phyloP scores from a whole-genome alignment of 495 filamentous ascomycete species.

The Neurospora cerealis region DNA sequence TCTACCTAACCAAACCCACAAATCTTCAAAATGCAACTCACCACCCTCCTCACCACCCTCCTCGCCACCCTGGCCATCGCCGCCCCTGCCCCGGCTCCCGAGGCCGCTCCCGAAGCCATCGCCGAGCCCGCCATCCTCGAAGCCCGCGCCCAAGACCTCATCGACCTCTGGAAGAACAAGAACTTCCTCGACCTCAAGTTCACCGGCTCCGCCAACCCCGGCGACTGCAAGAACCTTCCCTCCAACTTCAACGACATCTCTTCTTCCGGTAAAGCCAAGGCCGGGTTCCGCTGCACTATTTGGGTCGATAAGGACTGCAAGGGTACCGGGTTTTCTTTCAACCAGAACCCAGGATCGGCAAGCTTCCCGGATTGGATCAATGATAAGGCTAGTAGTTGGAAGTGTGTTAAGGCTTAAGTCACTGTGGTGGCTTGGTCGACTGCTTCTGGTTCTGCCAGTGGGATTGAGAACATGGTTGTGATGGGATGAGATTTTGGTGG shows the following conservation, averaged over 20 bases:
- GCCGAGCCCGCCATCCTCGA: not conserved
- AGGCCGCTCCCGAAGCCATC: not conserved
- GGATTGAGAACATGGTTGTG: too few species aligned
- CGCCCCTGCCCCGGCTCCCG: not conserved
- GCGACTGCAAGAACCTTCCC: conserved; percentile 10
- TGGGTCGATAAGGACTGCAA: conserved; percentile 12
- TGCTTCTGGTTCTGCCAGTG: too few species aligned
- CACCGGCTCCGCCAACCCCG: conserved; percentile 8
- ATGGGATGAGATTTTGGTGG: too few species aligned
- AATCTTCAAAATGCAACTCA: conserved; percentile 14
- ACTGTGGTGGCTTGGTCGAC: too few species aligned
- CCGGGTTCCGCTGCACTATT: conserved; percentile 11
- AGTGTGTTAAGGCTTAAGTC: conserved; percentile 2
- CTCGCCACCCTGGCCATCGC: not conserved
- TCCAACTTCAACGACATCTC: conserved; percentile 9
- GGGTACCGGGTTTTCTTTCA: conserved; percentile 7
- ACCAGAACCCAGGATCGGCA: not conserved
- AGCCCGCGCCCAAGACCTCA: conserved; percentile 2
- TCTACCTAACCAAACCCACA: too few species aligned
- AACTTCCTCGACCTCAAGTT: conserved; percentile 42
- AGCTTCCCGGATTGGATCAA: conserved; percentile 7
- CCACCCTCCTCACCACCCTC: conserved; percentile 3
- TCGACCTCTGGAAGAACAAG: conserved; percentile 18
- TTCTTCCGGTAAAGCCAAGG: conserved; percentile 6
- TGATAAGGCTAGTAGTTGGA: conserved; percentile 9